Percentiles rank a stretch among this genome's conserved stretches.
Conservation (phyloP, 768 basidiomycete genomes). For the Kwoniella shandongensis region DNA sequence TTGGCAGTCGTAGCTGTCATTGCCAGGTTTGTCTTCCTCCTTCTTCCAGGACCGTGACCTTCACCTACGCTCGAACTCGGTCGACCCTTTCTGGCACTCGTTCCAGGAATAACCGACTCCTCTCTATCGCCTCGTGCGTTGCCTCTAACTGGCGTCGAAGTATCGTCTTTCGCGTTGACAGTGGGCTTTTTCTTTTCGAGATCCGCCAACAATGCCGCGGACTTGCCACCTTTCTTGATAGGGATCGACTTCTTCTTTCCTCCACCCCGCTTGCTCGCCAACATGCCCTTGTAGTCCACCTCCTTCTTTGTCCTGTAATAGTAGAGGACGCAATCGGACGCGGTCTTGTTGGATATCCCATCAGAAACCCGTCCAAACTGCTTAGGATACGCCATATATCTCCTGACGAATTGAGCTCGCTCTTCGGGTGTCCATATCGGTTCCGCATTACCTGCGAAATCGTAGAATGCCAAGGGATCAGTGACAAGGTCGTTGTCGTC, state of each 20-base stretch:
- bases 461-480: conserved; percentile 75
- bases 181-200: conserved; percentile 36
- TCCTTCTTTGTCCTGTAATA: conserved; percentile 95
- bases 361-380: conserved; percentile 91
- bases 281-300: conserved; percentile 53
- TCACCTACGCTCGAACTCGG: background rate
- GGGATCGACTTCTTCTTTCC: conserved; percentile 30
- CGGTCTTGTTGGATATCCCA: conserved; percentile 73
- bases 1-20: background rate
- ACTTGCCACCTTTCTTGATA: conserved; percentile 43
- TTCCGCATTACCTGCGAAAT: conserved; percentile 65
- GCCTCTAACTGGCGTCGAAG: conserved; percentile 19
- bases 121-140: conserved; percentile 15
- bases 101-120: conserved; percentile 18
- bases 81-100: conserved; percentile 13
- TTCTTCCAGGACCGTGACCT: conserved; percentile 1
- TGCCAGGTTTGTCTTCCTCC: conserved; percentile 2
- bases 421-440: conserved; percentile 87
- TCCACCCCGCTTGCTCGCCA: conserved; percentile 32
- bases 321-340: conserved; percentile 83
- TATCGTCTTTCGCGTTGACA: conserved; percentile 11
- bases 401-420: conserved; percentile 71
- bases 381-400: conserved; percentile 82
- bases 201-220: conserved; percentile 35
- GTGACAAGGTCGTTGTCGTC: conserved; percentile 80